Base-by-base conservation (phyloP, 257 asterid genomes). In the Solanum sitiens region DNA sequence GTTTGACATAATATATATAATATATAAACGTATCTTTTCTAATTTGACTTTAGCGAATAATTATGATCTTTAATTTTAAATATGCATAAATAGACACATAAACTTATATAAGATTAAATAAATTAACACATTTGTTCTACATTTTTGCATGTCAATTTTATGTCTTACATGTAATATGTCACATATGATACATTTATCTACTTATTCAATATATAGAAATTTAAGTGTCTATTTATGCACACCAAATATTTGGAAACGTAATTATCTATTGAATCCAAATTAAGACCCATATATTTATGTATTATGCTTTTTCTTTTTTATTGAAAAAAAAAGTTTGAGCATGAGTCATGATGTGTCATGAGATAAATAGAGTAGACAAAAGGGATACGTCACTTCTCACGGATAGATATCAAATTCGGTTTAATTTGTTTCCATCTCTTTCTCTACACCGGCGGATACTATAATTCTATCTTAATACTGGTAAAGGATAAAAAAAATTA, bases 171-270 rank as follows among this genome's bases (percentile, higher is more conserved):
- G 23, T 53, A 53, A 6, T 53, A 16, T 53, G 4, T 16, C 63
- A 53, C n/a, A 4, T 53, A 53, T 53, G n/a, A 53, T 16, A 53
- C 3, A 16, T 53, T 53, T 53, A 3, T 53, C 63, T 53, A 53
- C 23, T 53, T 53, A 0, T 6, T 16, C 1, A 53, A 53, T 53
- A 15, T 53, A 16, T 53, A 53, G 0, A 53, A 16, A 0, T 53
- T 53, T 16, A 53, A 53, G 0, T 53, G 0, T 0, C 10, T 53
- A 53, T 0, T 53, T 53, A 16, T 53, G 3, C 1, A 53, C 1
- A 16, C 3, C 4, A 0, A 50, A 16, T 15, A 6, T 50, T 15
- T 15, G 16, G 16, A 50, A 16, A 2, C 0, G 1, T 53, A 53
- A 7, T 16, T 53, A 53, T 53, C 9, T 6, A 3, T 16, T 53